These are phyloP conservation scores for Platanthera guangdongensis DNA, from an alignment of 106 monocot genomes.

Conservation along the genomic window DNA sequence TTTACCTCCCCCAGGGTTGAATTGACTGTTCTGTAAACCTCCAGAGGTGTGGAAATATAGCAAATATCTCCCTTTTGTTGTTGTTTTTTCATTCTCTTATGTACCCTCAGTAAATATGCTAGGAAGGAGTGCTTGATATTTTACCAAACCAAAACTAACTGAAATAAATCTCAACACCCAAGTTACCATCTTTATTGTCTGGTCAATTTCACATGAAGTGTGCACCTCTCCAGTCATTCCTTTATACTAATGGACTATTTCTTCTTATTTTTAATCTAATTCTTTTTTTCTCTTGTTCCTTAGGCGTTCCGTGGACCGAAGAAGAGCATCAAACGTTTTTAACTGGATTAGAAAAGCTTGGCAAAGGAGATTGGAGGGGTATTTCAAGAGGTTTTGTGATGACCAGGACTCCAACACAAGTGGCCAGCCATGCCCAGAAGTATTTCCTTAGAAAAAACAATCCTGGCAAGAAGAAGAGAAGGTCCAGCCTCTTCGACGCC, in stretches of 20 bases:
- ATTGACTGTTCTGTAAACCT: too few species aligned
- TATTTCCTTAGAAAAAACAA: conserved; percentile 41
- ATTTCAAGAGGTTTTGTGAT: conserved; percentile 39
- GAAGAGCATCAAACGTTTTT: conserved; percentile 40
- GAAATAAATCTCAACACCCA: too few species aligned
- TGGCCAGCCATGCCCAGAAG: conserved; percentile 42
- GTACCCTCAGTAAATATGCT: too few species aligned
- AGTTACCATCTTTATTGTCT: too few species aligned
- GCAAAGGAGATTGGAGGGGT: conserved; percentile 39
- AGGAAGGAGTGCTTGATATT: too few species aligned
- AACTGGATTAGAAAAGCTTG: conserved; percentile 35
- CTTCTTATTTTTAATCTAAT: neutral
- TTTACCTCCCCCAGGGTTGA: too few species aligned
- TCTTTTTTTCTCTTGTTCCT: neutral
- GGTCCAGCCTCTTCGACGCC: conserved; percentile 43
- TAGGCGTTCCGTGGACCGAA: conserved; percentile 41
- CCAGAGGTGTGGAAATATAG: too few species aligned
- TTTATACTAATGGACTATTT: too few species aligned
- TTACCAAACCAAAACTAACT: too few species aligned
- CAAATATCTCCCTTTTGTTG: too few species aligned
- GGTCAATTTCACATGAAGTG: too few species aligned
- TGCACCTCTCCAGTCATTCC: neutral
- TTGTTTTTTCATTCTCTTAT: too few species aligned
- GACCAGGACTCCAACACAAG: conserved; percentile 38
- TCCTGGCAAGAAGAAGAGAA: conserved; percentile 30